phyloP scores from a whole-genome alignment of 2,329 filamentous ascomycete species.

The Dryadomyces sulphureus region DNA sequence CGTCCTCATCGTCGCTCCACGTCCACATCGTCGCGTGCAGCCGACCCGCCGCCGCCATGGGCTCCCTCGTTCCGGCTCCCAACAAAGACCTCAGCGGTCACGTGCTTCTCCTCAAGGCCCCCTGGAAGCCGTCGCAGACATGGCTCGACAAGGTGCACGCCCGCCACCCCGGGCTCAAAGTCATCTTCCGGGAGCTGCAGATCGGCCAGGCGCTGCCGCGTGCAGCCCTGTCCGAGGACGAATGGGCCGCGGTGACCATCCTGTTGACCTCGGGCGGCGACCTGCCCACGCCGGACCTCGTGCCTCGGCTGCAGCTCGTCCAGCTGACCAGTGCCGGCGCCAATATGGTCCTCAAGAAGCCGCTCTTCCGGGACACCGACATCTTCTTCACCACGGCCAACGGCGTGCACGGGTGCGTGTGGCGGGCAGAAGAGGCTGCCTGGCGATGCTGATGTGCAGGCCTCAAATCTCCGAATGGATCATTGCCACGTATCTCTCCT shows the following conservation, averaged over 20 bases:
- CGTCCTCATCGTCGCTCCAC: neutral
- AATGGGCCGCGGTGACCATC: constrained; percentile 35
- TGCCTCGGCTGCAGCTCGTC: constrained; percentile 33
- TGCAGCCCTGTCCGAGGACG: constrained; percentile 13
- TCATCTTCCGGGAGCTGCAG: constrained; percentile 17
- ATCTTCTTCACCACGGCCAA: constrained; percentile 39
- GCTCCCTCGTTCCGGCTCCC: neutral
- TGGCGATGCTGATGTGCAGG: constrained; percentile 15
- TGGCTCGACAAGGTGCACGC: constrained; percentile 22
- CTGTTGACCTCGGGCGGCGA: constrained; percentile 16
- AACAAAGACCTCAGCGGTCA: constrained; percentile 29
- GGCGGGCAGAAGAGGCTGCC: neutral
- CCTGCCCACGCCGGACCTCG: constrained; percentile 23
- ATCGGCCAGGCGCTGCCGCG: constrained; percentile 16
- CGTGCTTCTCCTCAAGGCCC: constrained; percentile 28
- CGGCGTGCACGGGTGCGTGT: constrained; percentile 38
- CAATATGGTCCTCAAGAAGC: constrained; percentile 30
- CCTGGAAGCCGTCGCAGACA: constrained; percentile 16
- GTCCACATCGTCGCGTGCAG: neutral
- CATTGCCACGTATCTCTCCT: constrained; percentile 33
- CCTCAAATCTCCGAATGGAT: constrained; percentile 45
- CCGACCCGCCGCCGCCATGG: neutral
- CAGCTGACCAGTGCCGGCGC: constrained; percentile 40
- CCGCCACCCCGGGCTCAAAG: constrained; percentile 28
- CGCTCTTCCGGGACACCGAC: constrained; percentile 33